phyloP scores from a whole-genome alignment of 2,329 filamentous ascomycete genomes.

The Bipolaris sorokiniana region DNA sequence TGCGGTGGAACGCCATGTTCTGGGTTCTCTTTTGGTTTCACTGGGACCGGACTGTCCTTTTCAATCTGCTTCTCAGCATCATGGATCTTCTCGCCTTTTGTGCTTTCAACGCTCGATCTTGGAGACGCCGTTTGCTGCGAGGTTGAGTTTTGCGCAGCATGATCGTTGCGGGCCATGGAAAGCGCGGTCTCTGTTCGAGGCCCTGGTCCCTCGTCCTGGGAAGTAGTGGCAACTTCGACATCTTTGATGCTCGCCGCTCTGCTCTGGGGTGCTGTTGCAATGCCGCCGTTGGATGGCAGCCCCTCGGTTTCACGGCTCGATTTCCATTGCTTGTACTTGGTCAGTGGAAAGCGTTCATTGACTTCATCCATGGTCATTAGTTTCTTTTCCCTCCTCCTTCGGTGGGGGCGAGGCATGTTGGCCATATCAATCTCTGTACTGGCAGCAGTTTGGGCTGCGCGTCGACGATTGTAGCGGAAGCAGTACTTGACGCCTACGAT shows the following conservation, averaged over 20 bases:
- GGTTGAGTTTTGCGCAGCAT: slow-evolving; percentile 50
- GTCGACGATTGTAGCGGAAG: slow-evolving; percentile 96
- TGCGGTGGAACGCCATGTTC: slow-evolving; percentile 25
- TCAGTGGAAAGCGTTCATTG: slow-evolving; percentile 93
- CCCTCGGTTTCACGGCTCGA: slow-evolving; percentile 82
- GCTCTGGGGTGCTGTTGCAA: slow-evolving; percentile 72
- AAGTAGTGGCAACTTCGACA: slow-evolving; percentile 56
- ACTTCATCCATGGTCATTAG: slow-evolving; percentile 99
- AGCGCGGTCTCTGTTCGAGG: slow-evolving; percentile 47
- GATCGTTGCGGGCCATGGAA: slow-evolving; percentile 53
- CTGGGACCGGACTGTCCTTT: slow-evolving; percentile 23
- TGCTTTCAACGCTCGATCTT: slow-evolving; percentile 32
- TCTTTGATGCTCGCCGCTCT: slow-evolving; percentile 75
- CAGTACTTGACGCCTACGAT: slow-evolving; percentile 99
- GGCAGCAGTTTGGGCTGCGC: slow-evolving; percentile 75
- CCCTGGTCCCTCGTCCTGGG: slow-evolving; percentile 42
- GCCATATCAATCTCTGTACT: slow-evolving; percentile 85
- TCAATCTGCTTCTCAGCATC: slow-evolving; percentile 27
- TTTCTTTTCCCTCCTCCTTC: slow-evolving; percentile 93
- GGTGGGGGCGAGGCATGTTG: slow-evolving; percentile 82
- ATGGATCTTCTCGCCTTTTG: slow-evolving; percentile 26
- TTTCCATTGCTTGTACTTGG: slow-evolving; percentile 96
- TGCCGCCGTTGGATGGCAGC: slow-evolving; percentile 81
- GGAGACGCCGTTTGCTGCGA: slow-evolving; percentile 29
- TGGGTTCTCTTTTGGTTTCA: slow-evolving; percentile 35